phyloP scores from a whole-genome alignment of 148 eudicot genomes.

The Mesembryanthemum crystallinum region DNA sequence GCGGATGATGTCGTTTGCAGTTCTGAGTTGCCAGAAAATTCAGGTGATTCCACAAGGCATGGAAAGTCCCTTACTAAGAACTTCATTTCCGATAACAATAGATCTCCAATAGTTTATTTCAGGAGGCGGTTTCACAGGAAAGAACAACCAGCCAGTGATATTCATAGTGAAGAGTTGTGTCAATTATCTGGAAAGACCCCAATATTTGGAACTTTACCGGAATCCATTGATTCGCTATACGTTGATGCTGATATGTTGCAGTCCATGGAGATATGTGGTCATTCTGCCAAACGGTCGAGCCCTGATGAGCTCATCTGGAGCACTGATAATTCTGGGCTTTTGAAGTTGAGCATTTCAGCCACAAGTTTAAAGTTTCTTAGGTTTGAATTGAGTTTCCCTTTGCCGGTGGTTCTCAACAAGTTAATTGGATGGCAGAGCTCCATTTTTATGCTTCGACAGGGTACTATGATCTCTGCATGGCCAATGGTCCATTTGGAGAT shows the following conservation, averaged over 20 bases:
- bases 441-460: conserved; percentile 53
- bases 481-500: conserved; percentile 73
- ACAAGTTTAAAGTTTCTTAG: conserved; percentile 35
- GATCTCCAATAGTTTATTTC: conserved; percentile 59
- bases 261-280: conserved; percentile 20
- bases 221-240: conserved; percentile 24
- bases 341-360: conserved; percentile 35
- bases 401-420: conserved; percentile 26
- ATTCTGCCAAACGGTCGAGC: conserved; percentile 18
- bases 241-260: conserved; percentile 22
- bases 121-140: conserved; percentile 62
- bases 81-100: conserved; percentile 21
- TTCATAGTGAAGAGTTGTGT: conserved; percentile 9
- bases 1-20: conserved; percentile 24
- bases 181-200: conserved; percentile 19
- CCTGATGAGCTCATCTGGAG: conserved; percentile 37
- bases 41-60: conserved; percentile 22
- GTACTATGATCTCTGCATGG: conserved; percentile 49
- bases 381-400: conserved; percentile 31
- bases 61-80: conserved; percentile 27
- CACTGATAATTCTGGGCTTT: conserved; percentile 38
- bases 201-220: conserved; percentile 21
- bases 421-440: conserved; percentile 32
- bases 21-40: conserved; percentile 29
- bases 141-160: conserved; percentile 26